A percentile compares a stretch with the other conserved stretches of the same genome.
Conservation (phyloP, 2,329 filamentous ascomycete genomes). For the Phoma herbarum region DNA sequence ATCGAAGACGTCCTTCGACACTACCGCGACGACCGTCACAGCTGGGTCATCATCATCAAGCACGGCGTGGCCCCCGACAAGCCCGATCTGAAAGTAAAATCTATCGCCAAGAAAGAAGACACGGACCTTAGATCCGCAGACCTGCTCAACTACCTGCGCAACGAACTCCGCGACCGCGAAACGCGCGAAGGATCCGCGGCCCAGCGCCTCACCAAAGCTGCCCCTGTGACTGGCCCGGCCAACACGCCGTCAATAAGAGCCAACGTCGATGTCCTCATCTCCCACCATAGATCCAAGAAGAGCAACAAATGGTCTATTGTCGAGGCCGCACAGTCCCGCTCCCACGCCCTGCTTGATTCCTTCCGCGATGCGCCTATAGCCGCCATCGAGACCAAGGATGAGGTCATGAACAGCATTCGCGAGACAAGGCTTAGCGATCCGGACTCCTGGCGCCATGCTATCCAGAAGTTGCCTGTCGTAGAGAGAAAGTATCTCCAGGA, state of each 20-base stretch:
- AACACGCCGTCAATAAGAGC: slow-evolving; percentile 40
- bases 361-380: slow-evolving; percentile 82
- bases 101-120: slow-evolving; percentile 76
- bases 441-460: slow-evolving; percentile 83
- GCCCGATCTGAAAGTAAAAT: slow-evolving; percentile 76
- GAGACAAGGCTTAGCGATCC: slow-evolving; percentile 78
- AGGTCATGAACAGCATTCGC: slow-evolving; percentile 78
- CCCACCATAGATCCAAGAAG: slow-evolving; percentile 88
- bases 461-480: slow-evolving; percentile 77
- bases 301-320: slow-evolving; percentile 87
- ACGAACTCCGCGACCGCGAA: slow-evolving; percentile 82
- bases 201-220: slow-evolving; percentile 37
- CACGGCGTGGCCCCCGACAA: slow-evolving; percentile 67
- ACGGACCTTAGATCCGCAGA: slow-evolving; percentile 77
- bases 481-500: slow-evolving; percentile 86
- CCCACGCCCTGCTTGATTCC: slow-evolving; percentile 70
- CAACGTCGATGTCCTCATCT: slow-evolving; percentile 84
- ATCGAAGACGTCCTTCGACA: slow-evolving; percentile 80
- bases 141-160: slow-evolving; percentile 80
- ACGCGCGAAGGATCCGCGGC: slow-evolving; percentile 63
- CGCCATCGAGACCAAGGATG: slow-evolving; percentile 87
- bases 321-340: slow-evolving; percentile 71
- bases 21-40: slow-evolving; percentile 79
- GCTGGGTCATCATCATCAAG: slow-evolving; percentile 90
- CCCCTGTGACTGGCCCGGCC: slow-evolving; percentile 31